Base-by-base conservation (phyloP, 2,329 filamentous ascomycete species). In the Fusarium longipes region DNA sequence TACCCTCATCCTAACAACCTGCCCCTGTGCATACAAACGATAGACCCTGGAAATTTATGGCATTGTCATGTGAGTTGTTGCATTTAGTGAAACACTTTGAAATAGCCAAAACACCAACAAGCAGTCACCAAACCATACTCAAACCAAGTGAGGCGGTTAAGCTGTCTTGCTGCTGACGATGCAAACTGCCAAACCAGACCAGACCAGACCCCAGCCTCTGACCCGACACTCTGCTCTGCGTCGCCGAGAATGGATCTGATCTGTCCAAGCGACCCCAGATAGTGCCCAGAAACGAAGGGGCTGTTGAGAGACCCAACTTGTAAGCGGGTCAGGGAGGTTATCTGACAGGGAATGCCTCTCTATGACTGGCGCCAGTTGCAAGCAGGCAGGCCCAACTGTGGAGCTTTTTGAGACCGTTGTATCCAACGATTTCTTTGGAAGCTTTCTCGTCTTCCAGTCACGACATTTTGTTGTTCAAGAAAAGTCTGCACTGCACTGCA, bases 341-440 rank as follows among this genome's bases (percentile, higher is more conserved):
- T 61, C 65, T 71, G 65, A 62, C 71, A 73, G 68, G 71, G 71
- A 56, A 70, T 58, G 42, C 59, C 61, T 67, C 54, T 62, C 62
- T 64, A 63, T 62, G 57, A 53, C 66, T 63, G 57, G 66, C 51
- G 57, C 65, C 67, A 70, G 65, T 56, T 55, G 58, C 61, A 78
- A 77, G 76, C 76, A 78, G 71, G 73, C 74, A 76, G 66, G 76
- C 76, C 76, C 72, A 78, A 78, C 68, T 78, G 76, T 77, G 76
- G 76, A 76, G 70, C 66, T 70, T 56, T 39, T 35, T 54, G 55
- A 49, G 49, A 56, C 45, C 60, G 48, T 66, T 64, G 70, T 57
- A 43, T 70, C 62, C 70, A 73, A 72, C 68, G 63, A 68, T 70
- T 68, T 53, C 51, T 54, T 67, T 58, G 35, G 35, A 57, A 53